A percentile compares a stretch with the other conserved stretches of the same genome.
Conservation (phyloP, 2,329 filamentous ascomycete species). For the Endoconidiophora polonica region DNA sequence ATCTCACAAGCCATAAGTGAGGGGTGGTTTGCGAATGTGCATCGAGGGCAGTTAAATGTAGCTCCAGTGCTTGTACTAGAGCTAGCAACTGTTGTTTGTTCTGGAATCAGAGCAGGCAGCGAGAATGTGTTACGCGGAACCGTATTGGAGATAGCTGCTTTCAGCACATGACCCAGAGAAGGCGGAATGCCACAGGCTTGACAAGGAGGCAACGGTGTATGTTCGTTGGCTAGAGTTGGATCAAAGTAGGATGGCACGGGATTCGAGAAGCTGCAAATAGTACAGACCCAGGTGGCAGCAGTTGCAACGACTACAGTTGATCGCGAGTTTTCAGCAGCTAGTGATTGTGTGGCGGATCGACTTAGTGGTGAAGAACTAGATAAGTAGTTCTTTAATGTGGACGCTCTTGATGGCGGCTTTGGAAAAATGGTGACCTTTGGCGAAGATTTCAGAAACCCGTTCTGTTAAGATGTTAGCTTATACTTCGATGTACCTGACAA, state of each 20-base stretch:
- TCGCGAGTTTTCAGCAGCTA: background rate
- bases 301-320: slow-evolving; percentile 17
- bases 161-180: slow-evolving; percentile 62
- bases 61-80: slow-evolving; percentile 10
- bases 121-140: slow-evolving; percentile 29
- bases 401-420: slow-evolving; percentile 53
- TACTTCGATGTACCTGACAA: background rate
- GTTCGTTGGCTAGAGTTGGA: slow-evolving; percentile 58
- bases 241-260: slow-evolving; percentile 89
- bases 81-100: background rate
- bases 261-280: slow-evolving; percentile 91
- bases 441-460: slow-evolving; percentile 87
- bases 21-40: slow-evolving; percentile 86
- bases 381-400: background rate
- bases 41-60: slow-evolving; percentile 57
- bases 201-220: slow-evolving; percentile 72
- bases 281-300: slow-evolving; percentile 81
- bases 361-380: background rate
- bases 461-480: slow-evolving; percentile 19
- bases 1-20: slow-evolving; percentile 79
- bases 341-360: background rate
- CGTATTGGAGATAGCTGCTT: slow-evolving; percentile 67
- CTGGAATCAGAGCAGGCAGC: background rate
- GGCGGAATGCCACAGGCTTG: slow-evolving; percentile 90
- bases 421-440: slow-evolving; percentile 80